Evolutionary conservation across 257 asterid species (phyloP), one percentile per base, ranked within the genome.

Genomic region (Lithospermum erythrorhizon): DNA sequence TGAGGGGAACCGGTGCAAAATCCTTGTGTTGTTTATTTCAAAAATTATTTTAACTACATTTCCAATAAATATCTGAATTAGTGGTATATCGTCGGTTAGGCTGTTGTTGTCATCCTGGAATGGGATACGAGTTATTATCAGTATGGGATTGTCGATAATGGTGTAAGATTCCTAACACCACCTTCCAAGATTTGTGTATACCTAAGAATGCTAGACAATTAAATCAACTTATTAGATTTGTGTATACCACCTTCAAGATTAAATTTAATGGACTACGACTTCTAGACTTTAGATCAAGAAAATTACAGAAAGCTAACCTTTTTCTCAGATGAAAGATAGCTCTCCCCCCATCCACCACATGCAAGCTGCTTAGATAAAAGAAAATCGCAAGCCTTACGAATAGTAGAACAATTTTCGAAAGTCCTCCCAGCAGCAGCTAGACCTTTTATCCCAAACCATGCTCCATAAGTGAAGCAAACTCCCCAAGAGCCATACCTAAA

Each of bases 401-500:
- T 70, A 58, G 81, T 69, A 62, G 85, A 62, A 81, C 84, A 79
- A 72, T 68, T 86, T 23, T 71, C 71, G 65, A 70, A 84, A 68
- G 61, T 86, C 77, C 87, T 72, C 41, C 95, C 98, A 58, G 94
- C 89, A 27, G 95, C 90, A 66, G 86, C 79, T 68, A 91, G 81
- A 61, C 95, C 95, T 69, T 79, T 79, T 64, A 91, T 75, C 57
- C 98, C 98, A 69, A 93, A 89, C 99, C 97, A 91, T 60, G 78
- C 66, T 73, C 88, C 98, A 70, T 91, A 91, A 59, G 95, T 91
- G 81, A 81, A 91, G 81, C 98, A 91, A 67, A 88, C 89, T 65
- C 83, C 98, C 97, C 97, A 91, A 54, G 95, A 88, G 51, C 98
- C 98, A 73, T 91, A 88, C 98, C 98, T 91, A 75, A n/a, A 24